Evolutionary conservation across 2,329 filamentous ascomycete genomes (phyloP), one percentile per base, ranked within the genome.

Genomic region (Apiospora arundinis): DNA sequence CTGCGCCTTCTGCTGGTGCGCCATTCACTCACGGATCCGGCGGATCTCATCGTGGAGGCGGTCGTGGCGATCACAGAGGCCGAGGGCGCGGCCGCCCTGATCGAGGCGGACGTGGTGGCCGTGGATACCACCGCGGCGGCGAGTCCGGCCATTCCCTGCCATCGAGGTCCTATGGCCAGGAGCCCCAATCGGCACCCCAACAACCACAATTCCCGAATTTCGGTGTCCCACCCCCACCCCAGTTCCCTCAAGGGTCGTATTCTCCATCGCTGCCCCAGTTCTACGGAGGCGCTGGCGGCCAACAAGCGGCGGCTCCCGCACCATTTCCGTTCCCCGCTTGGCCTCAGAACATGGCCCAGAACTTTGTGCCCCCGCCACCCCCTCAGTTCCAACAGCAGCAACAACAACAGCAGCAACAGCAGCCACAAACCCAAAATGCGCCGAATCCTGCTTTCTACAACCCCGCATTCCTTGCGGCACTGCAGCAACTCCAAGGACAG

Each of bases 401-500:
- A 52, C 71, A 79, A 74, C 77, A 82, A 74, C 82, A 52, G 77
- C 83, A 21, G 79, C 81, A 46, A 79, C 83, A 21, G 79, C 81
- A 46, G 79, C 85, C 73, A 82, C 86, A 88, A 46, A 16, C 68
- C 21, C 21, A 21, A 21, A 67, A 45, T 42, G 68, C 23, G 25
- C 46, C 23, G 44, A 45, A 68, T 48, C 18, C 56, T 63, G 56
- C 56, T 23, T 69, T 67, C 74, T 85, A 90, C 72, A 91, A 90
- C 74, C 89, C 89, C 4, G 85, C 87, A 1, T 87, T 91, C 77
- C 83, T 91, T 71, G 85, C 86, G 52, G 85, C 83, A 4, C 73
- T 86, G 46, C 83, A 87, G 80, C 84, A 86, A 71, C 71, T 73
- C 28, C 78, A 78, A 49, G 74, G 73, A 14, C 82, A 83, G 69